These are phyloP conservation scores for Ambispora gerdemannii DNA, from an alignment of 192 early-diverging fungal species.

Conservation along the genomic window DNA sequence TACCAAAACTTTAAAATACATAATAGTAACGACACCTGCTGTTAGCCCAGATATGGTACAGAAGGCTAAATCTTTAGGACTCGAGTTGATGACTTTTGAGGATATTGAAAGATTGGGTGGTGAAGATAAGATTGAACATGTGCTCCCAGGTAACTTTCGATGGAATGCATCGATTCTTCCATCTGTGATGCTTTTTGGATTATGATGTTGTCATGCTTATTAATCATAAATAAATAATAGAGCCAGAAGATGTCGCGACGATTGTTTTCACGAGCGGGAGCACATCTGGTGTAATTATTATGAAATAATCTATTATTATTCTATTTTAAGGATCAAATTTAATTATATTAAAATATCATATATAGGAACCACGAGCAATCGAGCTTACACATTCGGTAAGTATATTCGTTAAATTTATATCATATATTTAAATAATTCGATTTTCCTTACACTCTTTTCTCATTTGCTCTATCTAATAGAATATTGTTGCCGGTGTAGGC, in stretches of 20 bases:
- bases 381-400: constrained; percentile 40
- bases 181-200: not conserved
- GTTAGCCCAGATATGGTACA: not conserved
- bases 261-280: constrained; percentile 82
- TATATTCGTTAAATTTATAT: not conserved
- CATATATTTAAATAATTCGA: not conserved
- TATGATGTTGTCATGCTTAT: not conserved
- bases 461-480: constrained; percentile 21
- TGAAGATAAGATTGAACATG: not conserved
- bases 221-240: not conserved
- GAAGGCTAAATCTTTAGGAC: not conserved
- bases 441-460: not conserved
- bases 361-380: constrained; percentile 18
- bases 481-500: constrained; percentile 38
- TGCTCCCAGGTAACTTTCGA: constrained; percentile 10
- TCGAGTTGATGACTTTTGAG: constrained; percentile 3
- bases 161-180: not conserved
- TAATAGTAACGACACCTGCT: not conserved
- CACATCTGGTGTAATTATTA: constrained; percentile 46
- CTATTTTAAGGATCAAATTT: too few relatives aligned
- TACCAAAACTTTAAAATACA: constrained; percentile 6
- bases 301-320: not conserved
- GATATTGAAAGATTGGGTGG: constrained; percentile 18
- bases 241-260: constrained; percentile 65
- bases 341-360: not conserved